These are phyloP conservation scores for Rusavskia elegans DNA, from an alignment of 495 filamentous ascomycete genomes.

Conservation along the genomic window DNA sequence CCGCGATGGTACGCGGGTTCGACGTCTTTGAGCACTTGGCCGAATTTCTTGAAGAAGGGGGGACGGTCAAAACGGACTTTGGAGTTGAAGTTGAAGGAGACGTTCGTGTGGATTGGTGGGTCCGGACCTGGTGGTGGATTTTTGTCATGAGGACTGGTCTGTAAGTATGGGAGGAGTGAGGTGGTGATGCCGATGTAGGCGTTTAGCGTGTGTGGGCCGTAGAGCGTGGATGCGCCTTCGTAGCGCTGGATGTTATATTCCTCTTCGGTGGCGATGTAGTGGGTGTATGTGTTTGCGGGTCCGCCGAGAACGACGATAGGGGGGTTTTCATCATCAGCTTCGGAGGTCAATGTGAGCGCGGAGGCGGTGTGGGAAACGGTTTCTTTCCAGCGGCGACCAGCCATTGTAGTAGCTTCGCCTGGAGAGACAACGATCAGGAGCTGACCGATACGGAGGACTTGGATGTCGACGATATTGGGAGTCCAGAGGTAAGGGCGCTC, in stretches of 20 bases:
- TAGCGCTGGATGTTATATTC: slow-evolving; percentile 86
- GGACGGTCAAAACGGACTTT: slow-evolving; percentile 62
- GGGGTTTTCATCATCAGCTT: slow-evolving; percentile 9
- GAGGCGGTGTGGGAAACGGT: slow-evolving; percentile 47
- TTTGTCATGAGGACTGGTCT: slow-evolving; percentile 17
- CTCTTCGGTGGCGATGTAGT: slow-evolving; percentile 88
- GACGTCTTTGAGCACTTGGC: slow-evolving; percentile 47
- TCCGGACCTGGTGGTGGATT: slow-evolving; percentile 38
- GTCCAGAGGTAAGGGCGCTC: slow-evolving; percentile 72
- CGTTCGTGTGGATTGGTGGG: slow-evolving; percentile 73
- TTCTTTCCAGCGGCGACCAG: slow-evolving; percentile 78
- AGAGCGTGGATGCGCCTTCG: slow-evolving; percentile 89
- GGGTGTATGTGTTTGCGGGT: slow-evolving; percentile 88
- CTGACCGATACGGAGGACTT: slow-evolving; percentile 76
- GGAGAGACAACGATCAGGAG: slow-evolving; percentile 75
- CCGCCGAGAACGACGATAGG: slow-evolving; percentile 81
- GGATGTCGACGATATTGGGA: slow-evolving; percentile 87
- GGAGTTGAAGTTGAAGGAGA: slow-evolving; percentile 65
- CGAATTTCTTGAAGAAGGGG: slow-evolving; percentile 57
- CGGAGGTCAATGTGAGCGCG: slow-evolving; percentile 19
- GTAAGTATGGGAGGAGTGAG: slow-evolving; percentile 55
- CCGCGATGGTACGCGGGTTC: slow-evolving; percentile 37
- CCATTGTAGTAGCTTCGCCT: slow-evolving; percentile 92
- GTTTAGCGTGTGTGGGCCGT: slow-evolving; percentile 79
- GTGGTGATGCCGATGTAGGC: slow-evolving; percentile 81